These are phyloP conservation scores for Hypomontagnella monticulosa DNA, from an alignment of 495 filamentous ascomycete genomes.

Conservation along the genomic window DNA sequence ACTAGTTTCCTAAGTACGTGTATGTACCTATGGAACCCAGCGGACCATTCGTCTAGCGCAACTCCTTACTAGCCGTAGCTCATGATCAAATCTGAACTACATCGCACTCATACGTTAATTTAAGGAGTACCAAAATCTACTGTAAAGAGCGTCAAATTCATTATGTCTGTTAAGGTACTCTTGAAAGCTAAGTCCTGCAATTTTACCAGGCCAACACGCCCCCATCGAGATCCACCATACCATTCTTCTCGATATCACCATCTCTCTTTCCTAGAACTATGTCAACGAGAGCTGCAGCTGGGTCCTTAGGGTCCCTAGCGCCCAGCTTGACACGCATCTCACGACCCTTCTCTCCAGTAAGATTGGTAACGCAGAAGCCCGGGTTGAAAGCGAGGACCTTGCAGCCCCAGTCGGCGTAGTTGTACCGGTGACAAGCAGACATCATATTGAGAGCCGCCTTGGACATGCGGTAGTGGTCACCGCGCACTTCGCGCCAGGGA, in stretches of 20 bases:
- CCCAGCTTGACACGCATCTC: conserved; percentile 44
- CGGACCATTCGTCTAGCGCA: too few species aligned
- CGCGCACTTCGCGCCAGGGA: conserved; percentile 33
- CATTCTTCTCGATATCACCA: conserved; percentile 15
- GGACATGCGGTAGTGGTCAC: conserved; percentile 57
- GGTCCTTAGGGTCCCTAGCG: conserved; percentile 49
- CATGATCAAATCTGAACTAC: too few species aligned
- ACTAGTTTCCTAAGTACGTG: too few species aligned
- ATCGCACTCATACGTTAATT: too few species aligned
- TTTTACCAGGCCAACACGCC: conserved; percentile 5
- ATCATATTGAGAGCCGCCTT: conserved; percentile 73
- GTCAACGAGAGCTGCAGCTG: conserved; percentile 44
- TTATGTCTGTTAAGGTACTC: too few species aligned
- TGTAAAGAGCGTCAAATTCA: too few species aligned
- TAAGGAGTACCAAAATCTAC: too few species aligned
- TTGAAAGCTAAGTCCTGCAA: too few species aligned
- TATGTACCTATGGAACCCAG: too few species aligned
- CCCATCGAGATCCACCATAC: conserved; percentile 11
- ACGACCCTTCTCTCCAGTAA: conserved; percentile 52
- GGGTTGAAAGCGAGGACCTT: conserved; percentile 63
- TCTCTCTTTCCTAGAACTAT: conserved; percentile 7
- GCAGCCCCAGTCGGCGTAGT: conserved; percentile 61
- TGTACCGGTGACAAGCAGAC: conserved; percentile 62
- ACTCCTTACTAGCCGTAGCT: too few species aligned
- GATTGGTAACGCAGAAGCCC: conserved; percentile 61